phyloP scores from a whole-genome alignment of 208 protist species.

The Entamoeba histolytica region DNA sequence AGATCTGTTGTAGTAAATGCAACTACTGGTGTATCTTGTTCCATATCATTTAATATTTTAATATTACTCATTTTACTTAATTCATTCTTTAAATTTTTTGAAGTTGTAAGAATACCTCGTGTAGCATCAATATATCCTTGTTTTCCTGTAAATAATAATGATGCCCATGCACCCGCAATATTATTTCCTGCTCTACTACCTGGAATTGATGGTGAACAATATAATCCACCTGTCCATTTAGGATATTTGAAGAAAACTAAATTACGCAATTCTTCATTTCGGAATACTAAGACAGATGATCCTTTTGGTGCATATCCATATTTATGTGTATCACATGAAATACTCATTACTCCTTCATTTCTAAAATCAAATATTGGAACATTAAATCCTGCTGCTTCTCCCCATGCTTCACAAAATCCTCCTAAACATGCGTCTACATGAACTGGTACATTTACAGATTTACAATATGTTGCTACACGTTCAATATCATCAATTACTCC shows the following conservation, averaged over 20 bases:
- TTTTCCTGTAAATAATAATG: background rate
- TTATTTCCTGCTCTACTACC: slow-evolving; percentile 51
- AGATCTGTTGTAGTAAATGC: background rate
- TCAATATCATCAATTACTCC: slow-evolving; percentile 64
- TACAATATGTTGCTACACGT: background rate
- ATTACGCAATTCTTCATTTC: slow-evolving; percentile 40
- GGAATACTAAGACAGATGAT: slow-evolving; percentile 73
- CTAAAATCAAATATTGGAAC: slow-evolving; percentile 64
- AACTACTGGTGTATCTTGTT: background rate
- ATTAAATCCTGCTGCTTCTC: slow-evolving; percentile 52
- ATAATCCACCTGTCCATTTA: slow-evolving; percentile 87
- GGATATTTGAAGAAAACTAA: slow-evolving; percentile 72
- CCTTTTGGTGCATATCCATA: slow-evolving; percentile 90
- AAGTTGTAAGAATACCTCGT: background rate
- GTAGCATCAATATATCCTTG: background rate
- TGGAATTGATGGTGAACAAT: slow-evolving; percentile 73
- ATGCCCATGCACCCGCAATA: background rate
- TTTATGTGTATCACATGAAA: slow-evolving; percentile 93
- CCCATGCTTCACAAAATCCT: slow-evolving; percentile 81
- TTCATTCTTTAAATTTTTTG: background rate
- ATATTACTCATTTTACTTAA: background rate
- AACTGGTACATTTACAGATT: slow-evolving; percentile 58
- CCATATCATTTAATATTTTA: background rate
- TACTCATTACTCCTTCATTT: slow-evolving; percentile 76
- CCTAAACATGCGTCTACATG: slow-evolving; percentile 92